Percentiles rank a stretch among this genome's conserved stretches.
Evolutionary conservation across 1,284 basidiomycete species (phyloP).

Genomic region (Ceratobasidium theobromae): DNA sequence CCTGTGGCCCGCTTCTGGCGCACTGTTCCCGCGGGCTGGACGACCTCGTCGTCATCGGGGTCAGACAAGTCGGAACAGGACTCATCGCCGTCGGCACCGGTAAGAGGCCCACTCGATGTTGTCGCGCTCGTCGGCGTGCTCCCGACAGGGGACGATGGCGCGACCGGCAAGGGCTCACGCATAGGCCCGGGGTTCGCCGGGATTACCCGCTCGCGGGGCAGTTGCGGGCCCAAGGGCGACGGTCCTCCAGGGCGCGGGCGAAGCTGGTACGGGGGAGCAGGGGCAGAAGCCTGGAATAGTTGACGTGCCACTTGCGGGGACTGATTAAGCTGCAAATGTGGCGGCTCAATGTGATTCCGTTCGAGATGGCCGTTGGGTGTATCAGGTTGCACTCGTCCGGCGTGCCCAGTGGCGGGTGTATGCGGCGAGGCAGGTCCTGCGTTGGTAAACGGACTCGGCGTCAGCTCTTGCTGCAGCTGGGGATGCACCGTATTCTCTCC

Average conservation of each 20-base stretch:
- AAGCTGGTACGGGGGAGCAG: constrained; percentile 8
- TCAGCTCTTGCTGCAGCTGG: not conserved
- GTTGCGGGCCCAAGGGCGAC: constrained; percentile 12
- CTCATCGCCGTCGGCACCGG: not conserved
- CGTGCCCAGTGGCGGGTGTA: constrained; percentile 19
- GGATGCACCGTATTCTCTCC: constrained; percentile 27
- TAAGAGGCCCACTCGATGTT: not conserved
- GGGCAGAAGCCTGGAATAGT: not conserved
- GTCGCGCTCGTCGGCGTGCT: constrained; percentile 7
- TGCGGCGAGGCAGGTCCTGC: constrained; percentile 1
- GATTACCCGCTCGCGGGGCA: constrained; percentile 20
- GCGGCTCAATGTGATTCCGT: constrained; percentile 6
- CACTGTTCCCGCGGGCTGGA: constrained; percentile 12
- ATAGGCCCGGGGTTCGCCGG: constrained; percentile 24
- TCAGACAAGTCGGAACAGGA: constrained; percentile 17
- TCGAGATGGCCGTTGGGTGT: constrained; percentile 1
- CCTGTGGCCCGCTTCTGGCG: constrained; percentile 5
- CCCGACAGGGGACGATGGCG: constrained; percentile 10
- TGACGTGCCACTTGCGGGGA: constrained; percentile 20
- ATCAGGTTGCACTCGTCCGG: not conserved
- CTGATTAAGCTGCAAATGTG: constrained; percentile 13
- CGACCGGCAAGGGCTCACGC: constrained; percentile 15
- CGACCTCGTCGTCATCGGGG: not conserved
- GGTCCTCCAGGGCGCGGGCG: not conserved
- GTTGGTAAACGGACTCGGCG: not conserved